Base-by-base conservation (phyloP, 129 eudicot genomes). In the Cynara cardunculus region DNA sequence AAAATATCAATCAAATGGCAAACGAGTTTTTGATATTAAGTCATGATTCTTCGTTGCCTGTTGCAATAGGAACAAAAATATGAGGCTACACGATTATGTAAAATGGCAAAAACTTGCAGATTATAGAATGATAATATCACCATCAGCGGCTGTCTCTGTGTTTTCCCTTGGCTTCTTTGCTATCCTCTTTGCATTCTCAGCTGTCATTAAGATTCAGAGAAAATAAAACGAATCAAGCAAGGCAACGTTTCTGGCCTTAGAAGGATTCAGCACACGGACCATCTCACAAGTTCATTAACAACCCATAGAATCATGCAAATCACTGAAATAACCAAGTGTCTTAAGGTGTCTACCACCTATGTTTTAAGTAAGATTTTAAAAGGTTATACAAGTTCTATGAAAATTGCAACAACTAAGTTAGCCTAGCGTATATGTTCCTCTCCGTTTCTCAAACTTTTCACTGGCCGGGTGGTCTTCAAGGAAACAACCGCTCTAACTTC, bases 121-220 rank as follows among this genome's bases (percentile, higher is more conserved):
- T 22, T 3, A 83, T 24, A 18, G 62, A 13, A 32, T 26, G 31
- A 73, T 31, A 25, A 32, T 10, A 82, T 75, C 71, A 86, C 89
- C 87, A 13, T 73, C 86, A 22, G 11, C 21, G 7, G 53, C 82
- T 72, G 21, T 72, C 46, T 74, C 31, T 78, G 82, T 32, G 81
- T 46, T 91, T 81, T 80, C 90, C 27, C 79, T 87, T 56, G 85
- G 81, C 88, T 88, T 91, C 83, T 81, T 84, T 73, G 84, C 89
- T 72, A 32, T 78, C 84, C 75, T 80, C 75, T 87, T 85, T 6
- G 74, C 84, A 0, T 79, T 62, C 76, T 83, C 88, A 37, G 91
- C 96, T 88, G 92, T 73, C 37, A 44, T 83, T 65, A 82, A 26
- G 68, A 76, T 41, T 3, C 71, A 39, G 34, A 80, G 39, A 22